Evolutionary conservation across 768 basidiomycete species (phyloP).

Genomic region (Exidia glandulosa): DNA sequence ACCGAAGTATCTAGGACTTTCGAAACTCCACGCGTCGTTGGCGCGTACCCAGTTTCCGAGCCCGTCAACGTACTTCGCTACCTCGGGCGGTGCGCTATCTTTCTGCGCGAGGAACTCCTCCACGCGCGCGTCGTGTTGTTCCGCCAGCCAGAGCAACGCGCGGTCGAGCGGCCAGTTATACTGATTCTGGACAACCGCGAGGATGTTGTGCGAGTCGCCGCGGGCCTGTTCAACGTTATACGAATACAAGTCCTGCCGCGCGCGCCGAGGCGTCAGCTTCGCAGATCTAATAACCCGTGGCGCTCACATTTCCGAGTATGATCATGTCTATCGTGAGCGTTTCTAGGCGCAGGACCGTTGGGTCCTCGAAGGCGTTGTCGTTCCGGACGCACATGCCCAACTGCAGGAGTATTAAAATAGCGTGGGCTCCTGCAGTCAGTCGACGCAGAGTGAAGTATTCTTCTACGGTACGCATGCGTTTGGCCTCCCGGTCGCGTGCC

Average conservation of each 20-base stretch:
- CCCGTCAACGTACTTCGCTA: conserved; percentile 25
- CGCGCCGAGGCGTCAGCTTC: too few relatives aligned
- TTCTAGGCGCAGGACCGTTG: conserved; percentile 8
- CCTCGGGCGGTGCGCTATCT: too few relatives aligned
- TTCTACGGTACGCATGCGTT: conserved; percentile 11
- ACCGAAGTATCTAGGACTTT: conserved; percentile 64
- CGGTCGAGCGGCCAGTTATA: not conserved
- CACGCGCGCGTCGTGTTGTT: too few relatives aligned
- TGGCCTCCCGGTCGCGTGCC: conserved; percentile 12
- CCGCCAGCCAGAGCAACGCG: not conserved
- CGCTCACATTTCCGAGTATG: conserved; percentile 14
- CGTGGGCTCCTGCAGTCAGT: conserved; percentile 13
- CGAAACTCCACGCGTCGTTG: conserved; percentile 67
- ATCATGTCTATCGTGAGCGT: conserved; percentile 10
- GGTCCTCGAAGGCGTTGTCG: conserved; percentile 11
- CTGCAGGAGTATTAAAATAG: conserved; percentile 10
- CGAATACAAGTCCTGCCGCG: not conserved
- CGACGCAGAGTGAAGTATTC: conserved; percentile 15
- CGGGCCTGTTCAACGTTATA: conserved; percentile 1
- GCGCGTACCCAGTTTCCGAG: conserved; percentile 73
- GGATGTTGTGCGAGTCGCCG: not conserved
- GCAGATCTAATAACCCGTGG: not conserved
- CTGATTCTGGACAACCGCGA: not conserved
- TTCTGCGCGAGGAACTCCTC: too few relatives aligned
- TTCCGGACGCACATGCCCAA: conserved; percentile 11